Conservation (phyloP, 2,329 filamentous ascomycete genomes). For the Ceratocystis diversiconidia region DNA sequence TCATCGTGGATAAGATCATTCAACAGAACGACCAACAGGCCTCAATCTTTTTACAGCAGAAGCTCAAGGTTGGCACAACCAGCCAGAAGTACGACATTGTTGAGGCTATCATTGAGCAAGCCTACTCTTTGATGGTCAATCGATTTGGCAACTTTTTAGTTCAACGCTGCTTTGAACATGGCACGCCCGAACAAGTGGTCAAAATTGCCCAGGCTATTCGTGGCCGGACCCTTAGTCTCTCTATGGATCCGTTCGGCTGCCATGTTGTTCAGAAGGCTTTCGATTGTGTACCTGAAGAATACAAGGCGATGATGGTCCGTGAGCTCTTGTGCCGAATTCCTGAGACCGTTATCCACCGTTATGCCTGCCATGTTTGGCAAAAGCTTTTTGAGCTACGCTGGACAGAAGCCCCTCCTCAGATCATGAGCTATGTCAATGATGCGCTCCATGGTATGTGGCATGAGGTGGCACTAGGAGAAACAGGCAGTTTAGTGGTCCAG, state of each 20-base stretch:
- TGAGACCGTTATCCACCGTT: slow-evolving; percentile 95
- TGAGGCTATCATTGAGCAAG: slow-evolving; percentile 86
- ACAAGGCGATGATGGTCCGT: slow-evolving; percentile 98
- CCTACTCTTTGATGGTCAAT: slow-evolving; percentile 93
- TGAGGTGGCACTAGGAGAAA: slow-evolving; percentile 92
- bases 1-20: slow-evolving; percentile 98
- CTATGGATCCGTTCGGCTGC: slow-evolving; percentile 97
- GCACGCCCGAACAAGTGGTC: slow-evolving; percentile 84
- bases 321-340: slow-evolving; percentile 89
- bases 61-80: slow-evolving; percentile 86
- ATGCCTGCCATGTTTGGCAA: slow-evolving; percentile 98
- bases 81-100: slow-evolving; percentile 98
- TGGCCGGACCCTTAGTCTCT: slow-evolving; percentile 83
- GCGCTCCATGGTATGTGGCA: slow-evolving; percentile 96
- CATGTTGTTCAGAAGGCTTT: slow-evolving; percentile 98
- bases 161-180: slow-evolving; percentile 97
- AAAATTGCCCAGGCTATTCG: slow-evolving; percentile 89
- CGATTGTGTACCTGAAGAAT: slow-evolving; percentile 91
- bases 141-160: slow-evolving; percentile 97
- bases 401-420: slow-evolving; percentile 86
- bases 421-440: slow-evolving; percentile 98
- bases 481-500: slow-evolving; percentile 92
- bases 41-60: slow-evolving; percentile 96
- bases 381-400: slow-evolving; percentile 97
- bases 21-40: slow-evolving; percentile 99